Percentiles rank a stretch among this genome's conserved stretches.
Conservation (phyloP, 2,329 filamentous ascomycete species). For the Hyphodiscus sp. region DNA sequence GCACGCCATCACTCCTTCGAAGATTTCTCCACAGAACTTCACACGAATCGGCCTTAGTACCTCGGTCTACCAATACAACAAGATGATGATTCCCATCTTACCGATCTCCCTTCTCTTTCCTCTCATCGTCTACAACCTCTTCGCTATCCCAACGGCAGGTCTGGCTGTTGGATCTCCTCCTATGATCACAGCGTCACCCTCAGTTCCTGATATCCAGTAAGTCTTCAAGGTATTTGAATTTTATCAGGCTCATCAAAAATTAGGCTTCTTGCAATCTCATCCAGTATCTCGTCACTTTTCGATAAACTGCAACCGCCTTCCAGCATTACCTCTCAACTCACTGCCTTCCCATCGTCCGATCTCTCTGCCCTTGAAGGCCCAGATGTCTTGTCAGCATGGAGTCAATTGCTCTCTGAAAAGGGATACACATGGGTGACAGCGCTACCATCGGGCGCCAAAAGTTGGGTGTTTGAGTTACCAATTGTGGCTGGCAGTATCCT, state of each 20-base stretch:
- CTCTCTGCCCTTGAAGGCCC: not conserved
- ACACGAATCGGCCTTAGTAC: no score
- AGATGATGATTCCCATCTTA: not conserved
- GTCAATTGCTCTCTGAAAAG: not conserved
- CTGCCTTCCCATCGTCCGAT: not conserved
- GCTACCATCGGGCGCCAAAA: not conserved
- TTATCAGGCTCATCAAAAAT: not conserved
- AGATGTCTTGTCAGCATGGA: not conserved
- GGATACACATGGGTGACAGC: not conserved
- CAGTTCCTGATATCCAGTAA: not conserved
- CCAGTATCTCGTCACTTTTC: not conserved
- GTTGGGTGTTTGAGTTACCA: not conserved
- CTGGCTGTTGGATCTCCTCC: not conserved
- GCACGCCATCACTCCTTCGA: no score
- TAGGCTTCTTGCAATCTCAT: not conserved
- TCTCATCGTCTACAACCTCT: not conserved
- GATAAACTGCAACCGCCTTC: not conserved
- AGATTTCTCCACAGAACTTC: no score
- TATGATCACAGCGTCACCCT: not conserved
- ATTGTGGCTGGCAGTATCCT: not conserved
- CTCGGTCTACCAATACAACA: not conserved
- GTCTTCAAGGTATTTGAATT: not conserved
- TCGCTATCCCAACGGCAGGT: not conserved
- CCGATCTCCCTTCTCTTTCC: not conserved
- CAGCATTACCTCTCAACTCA: not conserved